Conservation (phyloP, 176 grass and related monocot species). For the Elymus sibiricus region DNA sequence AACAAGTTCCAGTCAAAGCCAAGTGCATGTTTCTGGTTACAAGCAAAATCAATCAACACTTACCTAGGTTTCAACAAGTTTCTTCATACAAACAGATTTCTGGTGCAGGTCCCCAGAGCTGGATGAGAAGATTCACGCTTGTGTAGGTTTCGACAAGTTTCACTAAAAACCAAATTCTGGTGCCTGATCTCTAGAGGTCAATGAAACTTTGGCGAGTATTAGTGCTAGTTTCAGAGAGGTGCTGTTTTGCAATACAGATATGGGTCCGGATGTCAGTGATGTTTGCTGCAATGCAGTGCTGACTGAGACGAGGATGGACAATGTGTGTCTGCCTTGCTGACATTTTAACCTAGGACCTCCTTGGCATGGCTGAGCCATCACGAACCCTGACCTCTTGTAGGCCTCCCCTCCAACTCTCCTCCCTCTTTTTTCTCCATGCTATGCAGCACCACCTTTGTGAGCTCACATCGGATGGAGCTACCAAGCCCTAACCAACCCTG, state of each 20-base stretch:
- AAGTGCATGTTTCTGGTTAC: background rate
- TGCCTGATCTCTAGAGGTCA: background rate
- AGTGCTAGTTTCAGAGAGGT: background rate
- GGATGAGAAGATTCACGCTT: background rate
- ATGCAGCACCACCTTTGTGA: background rate
- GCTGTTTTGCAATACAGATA: background rate
- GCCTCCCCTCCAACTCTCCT: background rate
- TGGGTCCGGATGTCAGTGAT: background rate
- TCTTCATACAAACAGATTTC: background rate
- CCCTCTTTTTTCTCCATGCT: background rate
- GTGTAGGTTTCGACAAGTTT: conserved; percentile 11
- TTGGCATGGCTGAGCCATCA: background rate
- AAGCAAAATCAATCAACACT: conserved; percentile 1
- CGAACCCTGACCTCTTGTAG: background rate
- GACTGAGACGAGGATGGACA: background rate
- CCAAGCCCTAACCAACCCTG: background rate
- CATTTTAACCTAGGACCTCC: background rate
- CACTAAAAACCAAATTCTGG: background rate
- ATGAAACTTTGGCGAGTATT: background rate
- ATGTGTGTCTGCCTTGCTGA: background rate
- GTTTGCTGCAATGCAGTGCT: background rate
- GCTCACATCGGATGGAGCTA: background rate
- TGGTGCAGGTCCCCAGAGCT: background rate
- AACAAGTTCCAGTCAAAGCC: background rate
- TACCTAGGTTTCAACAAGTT: background rate